phyloP scores from a whole-genome alignment of 768 basidiomycete species.

The Xerocomellus amylosporus region DNA sequence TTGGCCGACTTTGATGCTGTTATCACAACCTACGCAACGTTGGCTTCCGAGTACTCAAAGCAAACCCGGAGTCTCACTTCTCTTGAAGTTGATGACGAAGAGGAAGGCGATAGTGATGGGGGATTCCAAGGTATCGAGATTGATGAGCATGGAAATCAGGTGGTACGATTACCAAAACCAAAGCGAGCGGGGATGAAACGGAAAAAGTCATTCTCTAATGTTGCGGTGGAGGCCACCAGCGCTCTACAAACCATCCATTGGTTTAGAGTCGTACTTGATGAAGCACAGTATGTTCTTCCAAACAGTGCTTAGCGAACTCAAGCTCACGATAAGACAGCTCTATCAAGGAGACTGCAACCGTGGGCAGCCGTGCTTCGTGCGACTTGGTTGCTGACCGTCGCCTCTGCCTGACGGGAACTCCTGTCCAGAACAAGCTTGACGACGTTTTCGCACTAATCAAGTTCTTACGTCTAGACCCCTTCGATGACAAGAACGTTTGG shows the following conservation, averaged over 20 bases:
- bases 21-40: constrained; percentile 94
- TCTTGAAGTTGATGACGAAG: constrained; percentile 62
- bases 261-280: constrained; percentile 92
- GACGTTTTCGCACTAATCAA: constrained; percentile 97
- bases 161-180: constrained; percentile 56
- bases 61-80: constrained; percentile 65
- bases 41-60: constrained; percentile 93
- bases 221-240: constrained; percentile 56
- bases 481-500: constrained; percentile 93
- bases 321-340: constrained; percentile 50
- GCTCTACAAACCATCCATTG: constrained; percentile 93
- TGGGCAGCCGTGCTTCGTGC: constrained; percentile 92
- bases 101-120: constrained; percentile 64
- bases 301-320: background rate
- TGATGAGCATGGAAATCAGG: constrained; percentile 64
- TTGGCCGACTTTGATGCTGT: constrained; percentile 95
- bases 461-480: constrained; percentile 86
- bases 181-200: constrained; percentile 70
- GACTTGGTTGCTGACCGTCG: constrained; percentile 92
- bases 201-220: constrained; percentile 48
- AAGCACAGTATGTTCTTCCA: constrained; percentile 79
- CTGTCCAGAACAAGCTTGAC: constrained; percentile 98
- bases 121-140: constrained; percentile 60
- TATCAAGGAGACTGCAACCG: constrained; percentile 94
- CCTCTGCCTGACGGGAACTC: constrained; percentile 94